Conservation (phyloP, 2,329 filamentous ascomycete genomes). For the Colletotrichum sp. region DNA sequence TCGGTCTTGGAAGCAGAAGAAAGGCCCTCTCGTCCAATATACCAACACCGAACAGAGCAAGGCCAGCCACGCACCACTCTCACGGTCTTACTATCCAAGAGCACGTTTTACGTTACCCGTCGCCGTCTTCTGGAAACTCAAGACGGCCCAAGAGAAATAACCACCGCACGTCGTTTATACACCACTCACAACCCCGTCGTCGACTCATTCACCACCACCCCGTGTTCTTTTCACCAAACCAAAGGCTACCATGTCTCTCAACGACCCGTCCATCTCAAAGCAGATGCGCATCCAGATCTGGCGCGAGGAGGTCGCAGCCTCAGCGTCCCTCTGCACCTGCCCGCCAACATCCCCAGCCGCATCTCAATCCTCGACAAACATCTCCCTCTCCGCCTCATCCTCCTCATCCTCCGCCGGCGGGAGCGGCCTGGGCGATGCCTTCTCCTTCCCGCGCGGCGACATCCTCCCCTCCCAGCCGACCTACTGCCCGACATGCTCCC, state of each 20-base stretch:
- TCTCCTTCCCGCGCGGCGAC: constrained; percentile 21
- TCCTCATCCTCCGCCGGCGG: constrained; percentile 20
- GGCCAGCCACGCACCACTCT: neutral
- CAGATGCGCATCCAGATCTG: constrained; percentile 50
- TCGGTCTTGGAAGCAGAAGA: neutral
- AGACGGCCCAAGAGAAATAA: neutral
- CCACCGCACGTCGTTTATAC: neutral
- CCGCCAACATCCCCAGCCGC: constrained; percentile 33
- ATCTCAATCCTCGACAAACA: constrained; percentile 24
- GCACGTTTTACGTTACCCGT: neutral
- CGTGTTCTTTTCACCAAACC: neutral
- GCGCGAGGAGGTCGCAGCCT: constrained; percentile 52
- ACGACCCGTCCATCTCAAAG: neutral
- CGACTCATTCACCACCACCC: neutral
- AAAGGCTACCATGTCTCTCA: neutral
- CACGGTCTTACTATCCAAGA: neutral
- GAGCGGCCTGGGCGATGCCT: constrained; percentile 9
- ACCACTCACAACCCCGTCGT: neutral
- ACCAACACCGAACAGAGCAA: neutral
- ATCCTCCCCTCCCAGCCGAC: constrained; percentile 11
- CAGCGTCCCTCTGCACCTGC: constrained; percentile 37
- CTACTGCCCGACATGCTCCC: constrained; percentile 15
- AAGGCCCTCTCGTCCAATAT: neutral
- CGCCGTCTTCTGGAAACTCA: neutral
- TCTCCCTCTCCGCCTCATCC: constrained; percentile 24